These are phyloP conservation scores for Curvularia sp. DNA, from an alignment of 2,329 filamentous ascomycete species.

Conservation along the genomic window DNA sequence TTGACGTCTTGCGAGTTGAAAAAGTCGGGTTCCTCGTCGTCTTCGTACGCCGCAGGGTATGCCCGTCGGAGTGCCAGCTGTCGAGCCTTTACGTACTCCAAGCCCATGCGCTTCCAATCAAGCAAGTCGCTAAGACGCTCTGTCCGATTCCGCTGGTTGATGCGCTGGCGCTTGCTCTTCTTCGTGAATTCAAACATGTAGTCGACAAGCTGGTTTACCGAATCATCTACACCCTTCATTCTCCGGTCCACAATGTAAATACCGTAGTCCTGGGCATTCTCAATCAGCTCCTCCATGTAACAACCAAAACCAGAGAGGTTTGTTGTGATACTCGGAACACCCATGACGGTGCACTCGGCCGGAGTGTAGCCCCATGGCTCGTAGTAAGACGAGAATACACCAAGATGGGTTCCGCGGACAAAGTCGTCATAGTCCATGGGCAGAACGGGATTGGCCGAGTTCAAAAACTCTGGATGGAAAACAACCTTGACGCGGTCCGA, in stretches of 20 bases:
- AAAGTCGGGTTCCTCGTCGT: conserved; percentile 81
- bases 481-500: conserved; percentile 95
- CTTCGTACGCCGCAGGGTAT: conserved; percentile 84
- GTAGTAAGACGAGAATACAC: conserved; percentile 97
- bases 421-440: conserved; percentile 99
- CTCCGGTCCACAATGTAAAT: conserved; percentile 99
- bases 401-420: conserved; percentile 93
- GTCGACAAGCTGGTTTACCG: conserved; percentile 90
- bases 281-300: conserved; percentile 99
- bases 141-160: conserved; percentile 97
- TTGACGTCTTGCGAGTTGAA: conserved; percentile 94
- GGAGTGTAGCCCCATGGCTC: conserved; percentile 99
- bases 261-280: conserved; percentile 96
- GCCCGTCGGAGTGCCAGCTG: conserved; percentile 90
- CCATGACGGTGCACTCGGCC: conserved; percentile 98
- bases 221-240: conserved; percentile 95
- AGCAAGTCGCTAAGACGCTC: conserved; percentile 93
- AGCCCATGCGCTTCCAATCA: conserved; percentile 99
- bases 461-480: conserved; percentile 98
- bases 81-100: conserved; percentile 98
- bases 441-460: conserved; percentile 91
- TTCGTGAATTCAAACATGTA: conserved; percentile 93
- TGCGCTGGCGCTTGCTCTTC: conserved; percentile 94
- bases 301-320: conserved; percentile 98
- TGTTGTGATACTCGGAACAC: conserved; percentile 96